Percentiles rank a stretch among this genome's conserved stretches.
Evolutionary conservation across 2,329 filamentous ascomycete genomes (phyloP).

Genomic region (Ophiostoma sp.): DNA sequence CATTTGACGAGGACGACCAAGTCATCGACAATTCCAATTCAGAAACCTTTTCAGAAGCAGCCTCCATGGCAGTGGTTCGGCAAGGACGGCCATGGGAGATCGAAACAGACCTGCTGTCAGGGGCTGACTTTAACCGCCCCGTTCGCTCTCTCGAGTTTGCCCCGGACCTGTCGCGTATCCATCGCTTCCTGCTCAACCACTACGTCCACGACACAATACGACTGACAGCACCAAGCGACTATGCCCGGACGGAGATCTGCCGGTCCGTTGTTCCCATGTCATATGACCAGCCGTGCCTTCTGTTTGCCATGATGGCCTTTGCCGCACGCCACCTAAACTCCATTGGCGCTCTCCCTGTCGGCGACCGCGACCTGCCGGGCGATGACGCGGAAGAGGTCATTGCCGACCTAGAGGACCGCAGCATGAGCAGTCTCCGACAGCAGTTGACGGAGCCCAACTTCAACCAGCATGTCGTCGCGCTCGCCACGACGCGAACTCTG

Average conservation of each 20-base stretch:
- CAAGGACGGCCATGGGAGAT: conserved; percentile 1
- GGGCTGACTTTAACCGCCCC: background rate
- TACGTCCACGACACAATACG: conserved; percentile 24
- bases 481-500: conserved; percentile 22
- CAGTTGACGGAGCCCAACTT: conserved; percentile 12
- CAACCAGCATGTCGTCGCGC: conserved; percentile 14
- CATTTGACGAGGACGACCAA: background rate
- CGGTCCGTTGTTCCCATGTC: conserved; percentile 22
- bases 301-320: conserved; percentile 21
- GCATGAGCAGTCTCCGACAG: conserved; percentile 19
- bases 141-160: background rate
- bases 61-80: background rate
- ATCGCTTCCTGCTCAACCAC: conserved; percentile 22
- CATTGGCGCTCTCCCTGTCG: conserved; percentile 7
- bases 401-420: conserved; percentile 17
- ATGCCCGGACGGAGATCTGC: conserved; percentile 21
- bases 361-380: background rate
- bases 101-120: background rate
- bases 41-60: background rate
- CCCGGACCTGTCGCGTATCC: conserved; percentile 3
- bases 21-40: no score
- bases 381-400: background rate
- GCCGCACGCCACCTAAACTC: conserved; percentile 19
- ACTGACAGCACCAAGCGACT: conserved; percentile 23
- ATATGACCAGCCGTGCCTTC: conserved; percentile 17